Base-by-base conservation (phyloP, 139 green algal species). In the Gonium pectorale region DNA sequence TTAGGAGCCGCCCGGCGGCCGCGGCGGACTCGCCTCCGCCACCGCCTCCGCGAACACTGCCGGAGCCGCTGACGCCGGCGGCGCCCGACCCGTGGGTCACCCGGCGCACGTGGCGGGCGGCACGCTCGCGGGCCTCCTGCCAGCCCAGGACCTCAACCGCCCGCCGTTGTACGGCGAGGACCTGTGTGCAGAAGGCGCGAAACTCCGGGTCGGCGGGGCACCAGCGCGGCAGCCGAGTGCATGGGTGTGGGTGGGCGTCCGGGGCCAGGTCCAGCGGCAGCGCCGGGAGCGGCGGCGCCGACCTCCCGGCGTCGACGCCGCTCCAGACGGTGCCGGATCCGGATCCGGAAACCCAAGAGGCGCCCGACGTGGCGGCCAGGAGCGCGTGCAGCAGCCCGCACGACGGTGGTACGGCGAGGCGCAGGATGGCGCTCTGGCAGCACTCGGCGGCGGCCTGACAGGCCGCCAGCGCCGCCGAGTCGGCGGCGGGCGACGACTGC, bases 71-170 rank as follows among this genome's bases (percentile, higher is more conserved):
- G 51, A 29, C 51, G 52, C 72, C 54, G 56, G 54, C 56, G 1
- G 33, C 33, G 13, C 21, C 52, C 26, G 38, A 59, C 38, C 40
- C 38, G 11, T 22, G 56, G 62, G 43, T 38, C 19, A 35, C 13
- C 7, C 13, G 31, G 33, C 13, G 52, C 31, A 62, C 2, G 43
- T 69, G 38, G 22, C 60, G 40, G 11, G 56, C 56, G 1, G 77
- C 77, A 0, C 41, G 60, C 62, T 83, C 77, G 21, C 77, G n/a
- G 3, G 77, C 77, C 77, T 73, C 77, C 62, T 64, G 62, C 77
- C 77, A 83, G 7, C 27, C 62, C 62, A 83, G 51, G 7, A 83
- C 29, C 8, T 83, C 77, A 2, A 15, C 41, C 8, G 77, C 77
- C 2, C 60, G 77, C 9, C 77, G 40, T 31, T 83, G 60, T 41